phyloP scores from a whole-genome alignment of 2,329 filamentous ascomycete genomes.

The Aureobasidium sp. region DNA sequence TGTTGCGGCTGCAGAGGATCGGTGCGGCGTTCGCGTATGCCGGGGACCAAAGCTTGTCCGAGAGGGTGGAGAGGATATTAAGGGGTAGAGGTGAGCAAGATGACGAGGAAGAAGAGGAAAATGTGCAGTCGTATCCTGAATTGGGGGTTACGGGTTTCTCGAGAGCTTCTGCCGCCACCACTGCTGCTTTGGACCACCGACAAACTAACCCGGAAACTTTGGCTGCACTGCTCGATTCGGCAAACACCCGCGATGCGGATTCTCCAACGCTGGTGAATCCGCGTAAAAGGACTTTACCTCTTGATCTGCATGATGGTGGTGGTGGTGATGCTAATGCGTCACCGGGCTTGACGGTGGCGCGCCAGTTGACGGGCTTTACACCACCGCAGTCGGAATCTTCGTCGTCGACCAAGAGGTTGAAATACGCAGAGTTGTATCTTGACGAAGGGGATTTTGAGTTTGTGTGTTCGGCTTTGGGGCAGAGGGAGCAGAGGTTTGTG shows the following conservation, averaged over 20 bases:
- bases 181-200: neutral
- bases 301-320: neutral
- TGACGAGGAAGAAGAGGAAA: neutral
- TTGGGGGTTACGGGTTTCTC: too few relatives aligned
- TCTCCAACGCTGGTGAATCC: neutral
- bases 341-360: neutral
- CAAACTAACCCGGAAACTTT: neutral
- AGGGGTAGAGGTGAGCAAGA: neutral
- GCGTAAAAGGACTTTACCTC: neutral
- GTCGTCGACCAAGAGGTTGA: neutral
- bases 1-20: neutral
- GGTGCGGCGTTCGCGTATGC: neutral
- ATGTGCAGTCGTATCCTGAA: too few relatives aligned
- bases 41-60: neutral
- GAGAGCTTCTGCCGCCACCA: too few relatives aligned
- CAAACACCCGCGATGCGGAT: neutral
- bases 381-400: too few relatives aligned
- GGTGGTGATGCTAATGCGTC: neutral
- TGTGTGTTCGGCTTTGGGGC: neutral
- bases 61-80: neutral
- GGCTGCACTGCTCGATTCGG: neutral
- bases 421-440: slow-evolving; percentile 12
- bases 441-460: slow-evolving; percentile 10
- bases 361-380: too few relatives aligned
- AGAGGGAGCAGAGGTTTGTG: slow-evolving; percentile 1